These are phyloP conservation scores for Gracilaria gracilis DNA, from an alignment of 23 red algal genomes.

Conservation along the genomic window DNA sequence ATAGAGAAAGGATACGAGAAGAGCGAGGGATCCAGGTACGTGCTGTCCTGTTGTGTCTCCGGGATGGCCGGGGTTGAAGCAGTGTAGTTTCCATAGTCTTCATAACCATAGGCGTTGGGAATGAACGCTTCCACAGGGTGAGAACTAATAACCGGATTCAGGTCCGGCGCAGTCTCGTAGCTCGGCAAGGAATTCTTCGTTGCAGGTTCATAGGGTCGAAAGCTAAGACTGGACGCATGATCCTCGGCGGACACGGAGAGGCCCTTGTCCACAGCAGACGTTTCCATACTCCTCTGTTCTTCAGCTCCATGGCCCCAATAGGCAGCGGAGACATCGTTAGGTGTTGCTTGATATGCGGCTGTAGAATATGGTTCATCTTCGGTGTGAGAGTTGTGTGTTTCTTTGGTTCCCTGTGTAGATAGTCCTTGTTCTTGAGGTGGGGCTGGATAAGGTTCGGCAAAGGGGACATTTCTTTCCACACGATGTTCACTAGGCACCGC, in stretches of 20 bases:
- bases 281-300: background rate
- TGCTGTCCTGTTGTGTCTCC: conserved; percentile 10
- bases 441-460: background rate
- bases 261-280: background rate
- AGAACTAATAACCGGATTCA: background rate
- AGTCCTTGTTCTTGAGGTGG: background rate
- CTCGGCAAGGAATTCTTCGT: background rate
- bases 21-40: conserved; percentile 4
- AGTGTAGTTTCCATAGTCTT: background rate
- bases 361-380: background rate
- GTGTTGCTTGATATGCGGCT: background rate
- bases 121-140: background rate
- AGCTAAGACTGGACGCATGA: background rate
- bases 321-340: background rate
- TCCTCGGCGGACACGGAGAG: background rate
- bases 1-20: conserved; percentile 66
- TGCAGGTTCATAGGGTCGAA: too few relatives aligned
- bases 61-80: background rate
- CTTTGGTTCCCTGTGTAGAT: background rate
- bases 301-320: background rate
- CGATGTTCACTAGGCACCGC: background rate
- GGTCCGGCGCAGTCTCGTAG: background rate
- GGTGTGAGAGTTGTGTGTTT: background rate
- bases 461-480: background rate
- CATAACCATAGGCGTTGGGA: background rate